Conservation (phyloP, 139 green algal genomes). For the Chlamydomonas eustigma region DNA sequence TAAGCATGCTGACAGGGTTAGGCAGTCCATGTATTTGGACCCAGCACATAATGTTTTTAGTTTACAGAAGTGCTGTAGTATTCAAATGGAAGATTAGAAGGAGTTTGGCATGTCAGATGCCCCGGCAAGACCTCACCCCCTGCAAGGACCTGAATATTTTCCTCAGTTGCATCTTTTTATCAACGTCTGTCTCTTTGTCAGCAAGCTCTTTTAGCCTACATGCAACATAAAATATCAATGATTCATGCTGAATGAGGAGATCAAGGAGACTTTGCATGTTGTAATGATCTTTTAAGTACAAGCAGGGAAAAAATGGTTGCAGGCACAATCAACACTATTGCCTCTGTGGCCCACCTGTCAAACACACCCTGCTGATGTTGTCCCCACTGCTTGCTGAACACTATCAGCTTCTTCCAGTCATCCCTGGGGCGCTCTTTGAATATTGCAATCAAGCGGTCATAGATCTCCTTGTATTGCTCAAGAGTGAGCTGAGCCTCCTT, state of each 20-base stretch:
- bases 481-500: conserved; percentile 37
- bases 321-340: too few species aligned
- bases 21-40: too few species aligned
- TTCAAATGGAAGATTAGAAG: not conserved
- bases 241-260: too few species aligned
- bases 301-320: too few species aligned
- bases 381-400: conserved; percentile 53
- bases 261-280: too few species aligned
- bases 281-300: too few species aligned
- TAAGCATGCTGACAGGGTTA: too few species aligned
- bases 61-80: too few species aligned
- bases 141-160: conserved; percentile 47
- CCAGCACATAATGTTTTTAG: too few species aligned
- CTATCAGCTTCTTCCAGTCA: conserved; percentile 64
- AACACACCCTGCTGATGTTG: conserved; percentile 50
- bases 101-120: not conserved
- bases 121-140: conserved; percentile 40
- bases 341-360: conserved; percentile 45
- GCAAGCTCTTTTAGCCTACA: conserved; percentile 45
- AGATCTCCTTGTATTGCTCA: conserved; percentile 54
- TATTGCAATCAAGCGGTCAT: conserved; percentile 49
- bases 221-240: too few species aligned
- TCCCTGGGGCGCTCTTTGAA: conserved; percentile 51
- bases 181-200: conserved; percentile 45
- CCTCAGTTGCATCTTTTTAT: conserved; percentile 48